These are phyloP conservation scores for Fusarium fracticaudum DNA, from an alignment of 2,329 filamentous ascomycete genomes.

Conservation along the genomic window DNA sequence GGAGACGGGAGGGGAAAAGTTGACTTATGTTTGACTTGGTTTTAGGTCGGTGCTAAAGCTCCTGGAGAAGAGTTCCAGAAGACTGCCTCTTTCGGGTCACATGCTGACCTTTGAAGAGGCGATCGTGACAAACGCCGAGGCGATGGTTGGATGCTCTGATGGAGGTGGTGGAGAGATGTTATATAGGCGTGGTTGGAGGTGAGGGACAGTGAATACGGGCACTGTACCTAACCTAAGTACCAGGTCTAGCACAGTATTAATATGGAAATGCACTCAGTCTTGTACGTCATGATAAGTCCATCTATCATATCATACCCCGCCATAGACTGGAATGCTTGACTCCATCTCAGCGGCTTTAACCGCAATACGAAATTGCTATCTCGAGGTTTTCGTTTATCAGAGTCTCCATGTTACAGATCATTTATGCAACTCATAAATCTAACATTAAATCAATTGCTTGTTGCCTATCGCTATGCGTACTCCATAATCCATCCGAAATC, in stretches of 20 bases:
- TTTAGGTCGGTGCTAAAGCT: not conserved
- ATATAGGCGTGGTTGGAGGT: conserved; percentile 15
- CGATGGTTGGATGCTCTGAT: conserved; percentile 40
- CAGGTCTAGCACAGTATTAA: not conserved
- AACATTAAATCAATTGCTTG: conserved; percentile 3
- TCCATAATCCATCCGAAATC: not conserved
- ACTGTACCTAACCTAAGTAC: not conserved
- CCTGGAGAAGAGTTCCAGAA: conserved; percentile 41
- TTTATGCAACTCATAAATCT: not conserved
- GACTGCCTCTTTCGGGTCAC: conserved; percentile 34
- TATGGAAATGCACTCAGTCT: not conserved
- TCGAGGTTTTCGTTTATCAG: not conserved
- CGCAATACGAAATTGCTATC: not conserved
- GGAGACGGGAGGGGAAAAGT: conserved; percentile 15
- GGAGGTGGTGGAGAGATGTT: conserved; percentile 34
- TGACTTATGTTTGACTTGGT: not conserved
- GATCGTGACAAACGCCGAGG: conserved; percentile 46
- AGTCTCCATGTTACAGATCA: not conserved
- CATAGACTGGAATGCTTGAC: not conserved
- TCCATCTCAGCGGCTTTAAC: not conserved
- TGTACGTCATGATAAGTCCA: conserved; percentile 30
- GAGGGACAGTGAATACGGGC: not conserved
- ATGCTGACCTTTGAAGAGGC: conserved; percentile 39
- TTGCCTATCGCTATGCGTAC: conserved; percentile 22
- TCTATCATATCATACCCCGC: conserved; percentile 25